Evolutionary conservation across 305 asterid genomes (phyloP).

Genomic region (Fraxinus angustifolia): DNA sequence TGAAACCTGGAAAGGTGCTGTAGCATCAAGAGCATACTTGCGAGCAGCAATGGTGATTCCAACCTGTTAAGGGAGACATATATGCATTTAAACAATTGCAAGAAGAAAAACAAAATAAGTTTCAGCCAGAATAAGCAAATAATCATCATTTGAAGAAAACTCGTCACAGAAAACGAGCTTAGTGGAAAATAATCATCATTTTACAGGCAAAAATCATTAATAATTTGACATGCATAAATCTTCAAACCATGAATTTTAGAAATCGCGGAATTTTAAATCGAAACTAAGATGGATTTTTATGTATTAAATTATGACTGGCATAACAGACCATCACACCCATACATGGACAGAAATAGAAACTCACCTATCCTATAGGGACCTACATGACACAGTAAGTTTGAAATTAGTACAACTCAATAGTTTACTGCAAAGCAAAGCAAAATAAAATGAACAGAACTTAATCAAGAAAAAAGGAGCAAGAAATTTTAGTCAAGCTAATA

Average conservation of each 20-base stretch:
- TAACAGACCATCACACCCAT: background rate
- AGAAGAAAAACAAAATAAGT: background rate
- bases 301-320: background rate
- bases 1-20: conserved; percentile 74
- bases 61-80: conserved; percentile 48
- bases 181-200: background rate
- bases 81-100: background rate
- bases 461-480: background rate
- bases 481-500: background rate
- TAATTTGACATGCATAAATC: background rate
- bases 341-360: background rate
- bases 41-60: conserved; percentile 82
- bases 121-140: background rate
- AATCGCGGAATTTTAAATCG: background rate
- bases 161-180: background rate
- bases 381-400: background rate
- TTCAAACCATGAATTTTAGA: background rate
- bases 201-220: background rate
- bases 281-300: background rate
- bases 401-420: background rate
- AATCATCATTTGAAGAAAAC: background rate
- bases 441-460: background rate
- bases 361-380: background rate
- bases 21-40: conserved; percentile 63
- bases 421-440: background rate